phyloP scores from a whole-genome alignment of 768 basidiomycete species.

The Pseudohyphozyma bogoriensis region DNA sequence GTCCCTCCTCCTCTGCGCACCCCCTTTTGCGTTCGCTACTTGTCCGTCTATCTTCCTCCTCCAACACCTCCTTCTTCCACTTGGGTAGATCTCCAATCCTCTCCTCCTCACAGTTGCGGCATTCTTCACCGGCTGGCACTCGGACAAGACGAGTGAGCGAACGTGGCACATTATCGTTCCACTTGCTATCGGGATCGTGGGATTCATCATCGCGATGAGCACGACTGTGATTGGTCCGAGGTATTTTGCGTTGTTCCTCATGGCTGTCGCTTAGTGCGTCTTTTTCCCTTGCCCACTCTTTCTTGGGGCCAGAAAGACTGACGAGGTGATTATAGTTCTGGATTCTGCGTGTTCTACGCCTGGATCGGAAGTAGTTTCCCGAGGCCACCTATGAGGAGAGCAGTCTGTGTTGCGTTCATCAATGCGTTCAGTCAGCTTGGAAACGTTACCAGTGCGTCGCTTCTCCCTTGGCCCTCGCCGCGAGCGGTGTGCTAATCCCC shows the following conservation, averaged over 20 bases:
- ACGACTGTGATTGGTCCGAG: not conserved
- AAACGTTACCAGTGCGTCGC: constrained; percentile 70
- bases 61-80: not conserved
- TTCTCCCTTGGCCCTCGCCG: too few species aligned
- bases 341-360: constrained; percentile 48
- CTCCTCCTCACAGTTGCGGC: constrained; percentile 12
- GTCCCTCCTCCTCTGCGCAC: constrained; percentile 36
- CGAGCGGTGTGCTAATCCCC: too few species aligned
- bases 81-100: too few species aligned
- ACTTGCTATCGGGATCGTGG: constrained; percentile 54
- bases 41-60: constrained; percentile 3
- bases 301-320: too few species aligned
- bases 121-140: constrained; percentile 43
- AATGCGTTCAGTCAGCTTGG: constrained; percentile 48
- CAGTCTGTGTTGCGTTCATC: constrained; percentile 60
- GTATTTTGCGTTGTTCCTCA: constrained; percentile 46
- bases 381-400: constrained; percentile 73
- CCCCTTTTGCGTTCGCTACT: constrained; percentile 31
- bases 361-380: constrained; percentile 54
- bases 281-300: too few species aligned
- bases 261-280: constrained; percentile 55
- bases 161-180: constrained; percentile 55
- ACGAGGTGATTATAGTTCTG: too few species aligned
- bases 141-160: constrained; percentile 60
- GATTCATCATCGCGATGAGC: constrained; percentile 51